A percentile compares a stretch with the other conserved stretches of the same genome.
Conservation (phyloP, 108 stramenopile genomes). For the Discostella pseudostelligera region DNA sequence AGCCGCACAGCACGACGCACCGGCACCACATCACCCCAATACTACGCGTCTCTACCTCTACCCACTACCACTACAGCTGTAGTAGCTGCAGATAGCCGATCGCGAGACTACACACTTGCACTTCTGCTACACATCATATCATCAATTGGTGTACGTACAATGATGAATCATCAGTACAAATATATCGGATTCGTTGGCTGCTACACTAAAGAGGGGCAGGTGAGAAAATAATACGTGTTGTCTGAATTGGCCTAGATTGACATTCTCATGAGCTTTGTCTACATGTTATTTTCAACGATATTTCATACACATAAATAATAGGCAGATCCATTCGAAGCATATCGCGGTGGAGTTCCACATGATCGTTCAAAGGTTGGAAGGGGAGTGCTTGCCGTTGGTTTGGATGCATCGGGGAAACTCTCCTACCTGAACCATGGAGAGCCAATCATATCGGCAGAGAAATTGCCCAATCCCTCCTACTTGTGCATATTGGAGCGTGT, state of each 20-base stretch:
- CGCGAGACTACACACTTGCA: no score
- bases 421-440: slow-evolving; percentile 20
- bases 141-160: no score
- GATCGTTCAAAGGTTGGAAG: slow-evolving; percentile 33
- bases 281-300: neutral
- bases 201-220: slow-evolving; percentile 32
- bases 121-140: no score
- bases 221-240: neutral
- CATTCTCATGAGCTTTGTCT: neutral
- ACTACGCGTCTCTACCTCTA: no score
- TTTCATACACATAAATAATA: slow-evolving; percentile 12
- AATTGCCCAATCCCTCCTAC: slow-evolving; percentile 35
- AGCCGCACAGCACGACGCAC: no score
- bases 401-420: slow-evolving; percentile 20
- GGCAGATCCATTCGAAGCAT: slow-evolving; percentile 44
- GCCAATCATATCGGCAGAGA: slow-evolving; percentile 36
- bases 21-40: no score
- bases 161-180: slow-evolving; percentile 11
- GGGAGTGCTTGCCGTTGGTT: slow-evolving; percentile 33
- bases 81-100: no score
- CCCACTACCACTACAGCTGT: no score
- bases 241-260: no score
- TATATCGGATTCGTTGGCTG: slow-evolving; percentile 42
- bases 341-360: slow-evolving; percentile 41
- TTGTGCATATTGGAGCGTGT: slow-evolving; percentile 21